phyloP scores from a whole-genome alignment of 23 red algal species.

The Gracilariopsis chorda region DNA sequence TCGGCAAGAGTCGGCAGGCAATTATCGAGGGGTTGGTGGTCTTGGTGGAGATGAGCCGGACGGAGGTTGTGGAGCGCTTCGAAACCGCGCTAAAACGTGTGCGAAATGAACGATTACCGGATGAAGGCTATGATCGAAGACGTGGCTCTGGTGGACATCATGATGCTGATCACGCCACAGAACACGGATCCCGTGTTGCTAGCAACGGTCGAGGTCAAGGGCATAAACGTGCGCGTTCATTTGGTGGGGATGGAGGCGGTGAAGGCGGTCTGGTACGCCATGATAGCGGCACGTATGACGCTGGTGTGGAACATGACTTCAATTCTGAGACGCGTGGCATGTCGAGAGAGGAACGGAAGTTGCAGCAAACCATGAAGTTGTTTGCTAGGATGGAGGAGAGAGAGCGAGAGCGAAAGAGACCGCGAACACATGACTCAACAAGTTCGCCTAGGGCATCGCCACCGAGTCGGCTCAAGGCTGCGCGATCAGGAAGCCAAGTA shows the following conservation, averaged over 20 bases:
- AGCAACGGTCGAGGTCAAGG: background rate
- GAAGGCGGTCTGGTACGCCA: background rate
- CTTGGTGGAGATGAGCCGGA: background rate
- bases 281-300: background rate
- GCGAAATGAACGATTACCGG: slow-evolving; percentile 8
- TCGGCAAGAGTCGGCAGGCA: slow-evolving; percentile 25
- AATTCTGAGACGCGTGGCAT: slow-evolving; percentile 33
- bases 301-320: background rate
- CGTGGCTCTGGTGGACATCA: background rate
- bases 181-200: background rate
- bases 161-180: background rate
- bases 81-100: slow-evolving; percentile 1
- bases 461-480: background rate
- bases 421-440: background rate
- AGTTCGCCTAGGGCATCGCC: slow-evolving; percentile 32
- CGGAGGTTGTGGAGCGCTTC: slow-evolving; percentile 22
- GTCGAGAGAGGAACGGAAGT: slow-evolving; percentile 91
- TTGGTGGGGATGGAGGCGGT: background rate
- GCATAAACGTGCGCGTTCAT: slow-evolving; percentile 16
- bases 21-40: slow-evolving; percentile 56
- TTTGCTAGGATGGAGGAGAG: slow-evolving; percentile 89
- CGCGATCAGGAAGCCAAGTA: background rate
- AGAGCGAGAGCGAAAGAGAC: slow-evolving; percentile 57
- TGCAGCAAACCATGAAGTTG: slow-evolving; percentile 74
- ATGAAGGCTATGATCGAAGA: background rate